Conservation (phyloP, 2,329 filamentous ascomycete species). For the Pleomassaria siparia region DNA sequence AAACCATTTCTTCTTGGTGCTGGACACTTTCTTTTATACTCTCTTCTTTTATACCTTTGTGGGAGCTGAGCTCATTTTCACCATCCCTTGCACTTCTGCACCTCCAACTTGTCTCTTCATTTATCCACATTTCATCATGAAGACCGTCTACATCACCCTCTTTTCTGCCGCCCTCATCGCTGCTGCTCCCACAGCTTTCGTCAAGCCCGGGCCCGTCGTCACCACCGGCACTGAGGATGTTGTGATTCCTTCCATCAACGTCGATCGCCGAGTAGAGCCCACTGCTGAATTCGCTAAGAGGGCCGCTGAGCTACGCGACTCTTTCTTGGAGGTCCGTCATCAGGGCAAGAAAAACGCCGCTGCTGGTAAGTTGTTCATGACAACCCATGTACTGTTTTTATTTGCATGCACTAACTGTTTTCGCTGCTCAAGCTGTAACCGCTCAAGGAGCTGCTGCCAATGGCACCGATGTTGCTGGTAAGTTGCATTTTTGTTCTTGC, state of each 20-base stretch:
- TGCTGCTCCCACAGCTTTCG: conserved; percentile 34
- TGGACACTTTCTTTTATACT: conserved; percentile 28
- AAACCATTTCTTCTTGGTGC: conserved; percentile 26
- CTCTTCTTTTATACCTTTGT: conserved; percentile 21
- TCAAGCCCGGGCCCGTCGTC: conserved; percentile 27
- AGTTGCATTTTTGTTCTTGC: not conserved
- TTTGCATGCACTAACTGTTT: not conserved
- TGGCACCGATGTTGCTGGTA: conserved; percentile 1
- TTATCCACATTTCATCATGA: conserved; percentile 30
- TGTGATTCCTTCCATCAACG: conserved; percentile 22
- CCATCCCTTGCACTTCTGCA: conserved; percentile 18
- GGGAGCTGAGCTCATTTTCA: conserved; percentile 41
- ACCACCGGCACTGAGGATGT: conserved; percentile 23
- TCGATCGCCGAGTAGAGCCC: conserved; percentile 23
- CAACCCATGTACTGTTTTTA: not conserved
- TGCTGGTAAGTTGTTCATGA: not conserved
- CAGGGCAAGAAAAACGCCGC: not conserved
- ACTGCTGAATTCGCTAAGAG: conserved; percentile 28
- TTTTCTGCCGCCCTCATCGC: conserved; percentile 37
- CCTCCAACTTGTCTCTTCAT: conserved; percentile 20
- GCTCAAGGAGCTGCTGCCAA: not conserved
- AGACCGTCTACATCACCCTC: conserved; percentile 35
- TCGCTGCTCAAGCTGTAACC: conserved; percentile 1
- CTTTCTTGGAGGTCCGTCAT: conserved; percentile 22
- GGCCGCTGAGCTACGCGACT: conserved; percentile 29